Evolutionary conservation across 352 stramenopile genomes (phyloP).

Genomic region (Globisporangium paddicum): DNA sequence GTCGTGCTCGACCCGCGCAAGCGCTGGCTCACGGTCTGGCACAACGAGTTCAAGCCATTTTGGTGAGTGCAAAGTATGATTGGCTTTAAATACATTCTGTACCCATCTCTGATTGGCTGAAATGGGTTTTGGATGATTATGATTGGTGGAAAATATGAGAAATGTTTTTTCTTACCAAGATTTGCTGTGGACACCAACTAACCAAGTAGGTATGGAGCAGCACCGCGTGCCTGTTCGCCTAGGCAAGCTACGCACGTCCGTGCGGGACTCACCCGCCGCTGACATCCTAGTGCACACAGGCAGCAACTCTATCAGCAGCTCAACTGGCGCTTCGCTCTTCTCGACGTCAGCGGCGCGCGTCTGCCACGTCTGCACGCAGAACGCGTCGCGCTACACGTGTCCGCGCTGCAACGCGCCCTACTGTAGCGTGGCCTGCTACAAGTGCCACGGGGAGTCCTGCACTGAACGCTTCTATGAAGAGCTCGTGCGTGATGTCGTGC

Average conservation of each 20-base stretch:
- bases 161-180: too few relatives aligned
- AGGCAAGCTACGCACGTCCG: constrained; percentile 37
- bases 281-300: constrained; percentile 2
- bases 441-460: constrained; percentile 55
- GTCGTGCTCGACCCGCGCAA: constrained; percentile 65
- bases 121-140: not conserved
- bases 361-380: constrained; percentile 59
- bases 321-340: constrained; percentile 2
- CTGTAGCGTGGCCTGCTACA: constrained; percentile 78
- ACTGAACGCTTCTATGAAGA: constrained; percentile 79
- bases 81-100: constrained; percentile 18
- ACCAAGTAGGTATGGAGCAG: constrained; percentile 9
- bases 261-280: constrained; percentile 24
- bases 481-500: constrained; percentile 56
- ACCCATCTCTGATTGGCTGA: not conserved
- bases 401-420: constrained; percentile 77
- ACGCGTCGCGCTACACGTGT: constrained; percentile 74
- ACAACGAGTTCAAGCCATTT: constrained; percentile 42
- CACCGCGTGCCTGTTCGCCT: constrained; percentile 63
- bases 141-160: constrained; percentile 5
- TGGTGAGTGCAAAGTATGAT: constrained; percentile 30
- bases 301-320: not conserved
- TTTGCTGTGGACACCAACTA: not conserved
- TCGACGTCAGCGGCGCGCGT: constrained; percentile 40
- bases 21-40: constrained; percentile 59